Evolutionary conservation across 2,329 filamentous ascomycete genomes (phyloP), one percentile per base, ranked within the genome.

Genomic region (Didymella arachidicola): DNA sequence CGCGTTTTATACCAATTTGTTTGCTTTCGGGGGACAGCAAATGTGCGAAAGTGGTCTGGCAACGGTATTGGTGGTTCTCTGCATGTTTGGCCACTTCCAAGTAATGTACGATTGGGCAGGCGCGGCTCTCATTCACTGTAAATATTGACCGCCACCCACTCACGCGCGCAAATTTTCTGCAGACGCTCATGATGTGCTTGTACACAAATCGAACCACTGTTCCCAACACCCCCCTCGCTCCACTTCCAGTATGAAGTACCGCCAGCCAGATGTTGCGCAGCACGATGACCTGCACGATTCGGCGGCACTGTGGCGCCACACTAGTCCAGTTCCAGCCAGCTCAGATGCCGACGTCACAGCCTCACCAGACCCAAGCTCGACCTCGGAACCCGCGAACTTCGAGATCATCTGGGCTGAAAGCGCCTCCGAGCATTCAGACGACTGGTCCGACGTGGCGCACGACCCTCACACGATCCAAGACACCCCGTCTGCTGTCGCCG

Each of bases 71-170:
- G 34, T 34, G 54, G 48, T 8, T 11, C 47, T 57, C 32, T 57
- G 41, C 34, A 19, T 49, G 53, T 51, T 34, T 34, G 25, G 29
- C 34, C 19, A 32, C 44, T 30, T 47, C 36, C 18, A 19, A 54
- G 52, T n/a, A 32, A 38, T 46, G 55, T 49, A 57, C 27, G 49
- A 53, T 53, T 49, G 43, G 53, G 47, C 54, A 52, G 55, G 49
- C 38, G 44, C 49, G 55, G 22, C 19, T 53, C 43, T 34, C 42
- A 22, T 58, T 53, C 44, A 49, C 49, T 58, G 55, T 58, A 58
- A 19, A 53, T 58, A 53, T 53, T 26, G 49, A 49, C 49, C 30
- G 38, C 49, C 22, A 53, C 53, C 34, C 26, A 32, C 34, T 34
- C 53, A 29, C 26, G 42, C 46, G 41, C 32, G 41, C 46, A 26